phyloP scores from a whole-genome alignment of 2,329 filamentous ascomycete genomes.

The Claviceps cyperi region DNA sequence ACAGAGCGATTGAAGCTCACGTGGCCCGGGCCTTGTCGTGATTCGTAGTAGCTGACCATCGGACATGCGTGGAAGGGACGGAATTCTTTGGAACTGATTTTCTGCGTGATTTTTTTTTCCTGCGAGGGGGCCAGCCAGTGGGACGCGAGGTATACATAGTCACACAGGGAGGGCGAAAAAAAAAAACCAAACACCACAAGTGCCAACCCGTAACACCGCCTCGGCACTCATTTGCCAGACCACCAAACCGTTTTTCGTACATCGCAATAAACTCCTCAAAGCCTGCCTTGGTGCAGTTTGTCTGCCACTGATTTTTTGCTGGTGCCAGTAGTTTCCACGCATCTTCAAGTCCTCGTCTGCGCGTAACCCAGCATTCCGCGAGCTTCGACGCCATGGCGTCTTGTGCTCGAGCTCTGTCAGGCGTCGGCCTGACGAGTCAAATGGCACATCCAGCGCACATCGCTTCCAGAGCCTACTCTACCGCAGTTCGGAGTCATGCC shows the following conservation, averaged over 20 bases:
- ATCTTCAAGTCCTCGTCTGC: not conserved
- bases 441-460: constrained; percentile 16
- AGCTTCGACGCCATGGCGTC: constrained; percentile 27
- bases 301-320: not conserved
- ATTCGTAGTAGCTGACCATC: not conserved
- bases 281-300: not conserved
- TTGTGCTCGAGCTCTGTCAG: constrained; percentile 27
- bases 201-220: not conserved
- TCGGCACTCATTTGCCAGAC: not conserved
- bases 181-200: not conserved
- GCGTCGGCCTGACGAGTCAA: constrained; percentile 18
- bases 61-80: not conserved
- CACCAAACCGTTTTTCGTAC: not conserved
- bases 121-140: not conserved
- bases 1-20: not conserved
- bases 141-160: not conserved
- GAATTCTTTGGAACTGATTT: not conserved
- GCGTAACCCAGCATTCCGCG: not conserved
- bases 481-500: constrained; percentile 14
- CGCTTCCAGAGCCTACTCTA: constrained; percentile 20
- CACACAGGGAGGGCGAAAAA: not conserved
- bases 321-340: not conserved
- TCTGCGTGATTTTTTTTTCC: not conserved
- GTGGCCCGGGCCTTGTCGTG: not conserved
- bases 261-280: not conserved